Evolutionary conservation across 2,329 filamentous ascomycete species (phyloP).

Genomic region (Colletotrichum lentis): DNA sequence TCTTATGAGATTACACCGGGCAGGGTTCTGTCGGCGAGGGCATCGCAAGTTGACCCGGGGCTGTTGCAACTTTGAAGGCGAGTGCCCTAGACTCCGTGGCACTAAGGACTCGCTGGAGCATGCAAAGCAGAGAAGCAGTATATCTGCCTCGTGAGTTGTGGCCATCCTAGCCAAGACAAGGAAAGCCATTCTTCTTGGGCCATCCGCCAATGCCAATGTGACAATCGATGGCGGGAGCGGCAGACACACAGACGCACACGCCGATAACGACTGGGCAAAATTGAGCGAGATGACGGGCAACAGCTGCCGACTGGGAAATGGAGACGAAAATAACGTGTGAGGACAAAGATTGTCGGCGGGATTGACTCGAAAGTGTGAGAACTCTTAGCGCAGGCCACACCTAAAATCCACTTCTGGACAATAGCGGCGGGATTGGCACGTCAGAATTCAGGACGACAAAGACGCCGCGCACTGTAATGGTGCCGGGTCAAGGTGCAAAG

Average conservation of each 20-base stretch:
- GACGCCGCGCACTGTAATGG: not conserved
- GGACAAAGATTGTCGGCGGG: constrained; percentile 15
- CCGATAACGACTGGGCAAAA: constrained; percentile 5
- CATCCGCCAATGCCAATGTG: not conserved
- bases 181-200: not conserved
- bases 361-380: constrained; percentile 19
- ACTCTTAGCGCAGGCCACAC: constrained; percentile 26
- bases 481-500: not conserved
- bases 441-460: not conserved
- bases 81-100: not conserved
- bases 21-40: constrained; percentile 27
- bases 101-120: not conserved
- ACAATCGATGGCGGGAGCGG: constrained; percentile 2
- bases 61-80: not conserved
- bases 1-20: constrained; percentile 30
- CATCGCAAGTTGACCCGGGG: constrained; percentile 10
- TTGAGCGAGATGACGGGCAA: constrained; percentile 8
- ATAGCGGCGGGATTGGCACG: not conserved
- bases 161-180: not conserved
- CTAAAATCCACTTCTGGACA: constrained; percentile 5
- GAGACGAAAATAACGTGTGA: constrained; percentile 24
- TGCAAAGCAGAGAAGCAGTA: constrained; percentile 10
- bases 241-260: constrained; percentile 5
- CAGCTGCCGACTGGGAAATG: constrained; percentile 29
- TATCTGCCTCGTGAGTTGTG: not conserved